phyloP scores from a whole-genome alignment of 106 monocot species.

The Dendrobium officinale region DNA sequence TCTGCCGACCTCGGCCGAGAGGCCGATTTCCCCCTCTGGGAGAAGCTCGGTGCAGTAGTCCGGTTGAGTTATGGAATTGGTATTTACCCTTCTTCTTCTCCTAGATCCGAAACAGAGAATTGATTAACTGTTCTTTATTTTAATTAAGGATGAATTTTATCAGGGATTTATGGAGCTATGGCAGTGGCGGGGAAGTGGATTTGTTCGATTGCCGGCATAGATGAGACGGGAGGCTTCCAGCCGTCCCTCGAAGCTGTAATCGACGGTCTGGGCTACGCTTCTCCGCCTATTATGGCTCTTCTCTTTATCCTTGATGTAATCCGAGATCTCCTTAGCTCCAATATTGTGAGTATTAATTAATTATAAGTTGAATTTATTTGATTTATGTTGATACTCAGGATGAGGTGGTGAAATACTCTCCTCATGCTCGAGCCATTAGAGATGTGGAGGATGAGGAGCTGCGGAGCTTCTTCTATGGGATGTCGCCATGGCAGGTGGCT shows the following conservation, averaged over 20 bases:
- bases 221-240: slow-evolving; percentile 68
- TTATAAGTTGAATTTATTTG: not conserved
- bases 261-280: slow-evolving; percentile 85
- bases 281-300: slow-evolving; percentile 95
- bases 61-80: slow-evolving; percentile 87
- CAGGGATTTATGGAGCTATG: slow-evolving; percentile 92
- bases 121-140: not conserved
- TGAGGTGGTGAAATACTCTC: slow-evolving; percentile 95
- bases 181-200: slow-evolving; percentile 80
- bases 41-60: slow-evolving; percentile 76
- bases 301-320: slow-evolving; percentile 89
- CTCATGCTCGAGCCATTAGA: slow-evolving; percentile 94
- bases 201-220: slow-evolving; percentile 73
- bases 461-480: slow-evolving; percentile 79
- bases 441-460: slow-evolving; percentile 99
- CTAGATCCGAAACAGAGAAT: not conserved
- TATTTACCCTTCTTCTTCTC: slow-evolving; percentile 7
- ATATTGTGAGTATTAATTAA: not conserved
- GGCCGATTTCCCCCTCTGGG: slow-evolving; percentile 59
- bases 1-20: slow-evolving; percentile 25
- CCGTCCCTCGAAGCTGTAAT: slow-evolving; percentile 68
- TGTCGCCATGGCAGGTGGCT: slow-evolving; percentile 72
- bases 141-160: not conserved
- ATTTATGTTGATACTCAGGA: slow-evolving; percentile 32
- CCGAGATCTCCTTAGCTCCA: not conserved